These are phyloP conservation scores for Podosphaera xanthii DNA, from an alignment of 2,329 filamentous ascomycete species.

Conservation along the genomic window DNA sequence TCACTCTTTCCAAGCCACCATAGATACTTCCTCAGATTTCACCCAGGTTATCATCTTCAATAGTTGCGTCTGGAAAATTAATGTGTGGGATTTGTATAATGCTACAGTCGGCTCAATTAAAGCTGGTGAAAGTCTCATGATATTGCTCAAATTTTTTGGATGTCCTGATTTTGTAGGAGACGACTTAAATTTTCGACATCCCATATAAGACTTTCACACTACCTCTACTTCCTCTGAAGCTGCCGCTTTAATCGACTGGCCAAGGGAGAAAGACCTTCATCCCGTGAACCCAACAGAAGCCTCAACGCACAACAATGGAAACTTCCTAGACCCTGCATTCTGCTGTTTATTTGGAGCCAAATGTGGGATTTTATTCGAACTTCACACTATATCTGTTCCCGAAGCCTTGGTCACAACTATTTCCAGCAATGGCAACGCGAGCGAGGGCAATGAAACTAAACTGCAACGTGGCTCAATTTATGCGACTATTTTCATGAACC, in stretches of 20 bases:
- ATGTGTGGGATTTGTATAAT: neutral
- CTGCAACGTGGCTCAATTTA: too few relatives aligned
- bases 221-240: neutral
- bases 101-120: neutral
- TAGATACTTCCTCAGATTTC: neutral
- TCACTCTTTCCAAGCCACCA: neutral
- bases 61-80: neutral
- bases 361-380: neutral
- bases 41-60: neutral
- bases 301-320: neutral
- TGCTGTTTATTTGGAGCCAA: neutral
- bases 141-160: neutral
- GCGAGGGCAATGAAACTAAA: too few relatives aligned
- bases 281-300: neutral
- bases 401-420: neutral
- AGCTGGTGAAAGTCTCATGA: neutral
- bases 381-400: neutral
- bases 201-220: neutral
- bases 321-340: neutral
- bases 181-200: neutral
- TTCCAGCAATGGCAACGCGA: too few relatives aligned
- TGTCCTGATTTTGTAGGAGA: neutral
- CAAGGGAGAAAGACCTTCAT: neutral
- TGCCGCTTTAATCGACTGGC: neutral
- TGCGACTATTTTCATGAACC: too few relatives aligned